Evolutionary conservation across 2,329 filamentous ascomycete species (phyloP).

Genomic region (Claviceps pusilla): DNA sequence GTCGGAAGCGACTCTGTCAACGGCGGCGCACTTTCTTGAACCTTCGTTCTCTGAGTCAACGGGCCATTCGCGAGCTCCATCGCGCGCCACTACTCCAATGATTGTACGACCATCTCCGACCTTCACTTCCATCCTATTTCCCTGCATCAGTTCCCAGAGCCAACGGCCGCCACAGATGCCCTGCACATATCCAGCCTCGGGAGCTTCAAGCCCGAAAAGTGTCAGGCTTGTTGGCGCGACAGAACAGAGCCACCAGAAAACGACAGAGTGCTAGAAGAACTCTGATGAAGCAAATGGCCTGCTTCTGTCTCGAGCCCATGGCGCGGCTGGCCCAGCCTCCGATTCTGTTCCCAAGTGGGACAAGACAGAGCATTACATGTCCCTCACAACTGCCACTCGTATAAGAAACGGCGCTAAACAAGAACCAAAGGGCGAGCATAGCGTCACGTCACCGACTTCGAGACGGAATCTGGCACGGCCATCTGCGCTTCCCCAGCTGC

Average conservation of each 20-base stretch:
- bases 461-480: conserved; percentile 52
- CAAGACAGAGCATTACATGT: conserved; percentile 21
- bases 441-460: conserved; percentile 30
- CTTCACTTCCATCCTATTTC: conserved; percentile 13
- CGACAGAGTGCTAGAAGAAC: conserved; percentile 17
- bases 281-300: conserved; percentile 8
- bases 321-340: background rate
- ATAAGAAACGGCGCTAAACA: conserved; percentile 34
- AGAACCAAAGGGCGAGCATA: conserved; percentile 35
- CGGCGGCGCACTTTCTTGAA: conserved; percentile 66
- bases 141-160: conserved; percentile 11
- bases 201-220: conserved; percentile 24
- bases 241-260: conserved; percentile 10
- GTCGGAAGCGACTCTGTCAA: conserved; percentile 64
- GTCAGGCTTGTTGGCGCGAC: conserved; percentile 27
- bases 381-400: conserved; percentile 29
- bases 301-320: background rate
- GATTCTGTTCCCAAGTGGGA: conserved; percentile 20
- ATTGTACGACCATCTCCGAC: conserved; percentile 36
- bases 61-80: conserved; percentile 41
- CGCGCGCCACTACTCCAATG: conserved; percentile 55
- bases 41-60: conserved; percentile 53
- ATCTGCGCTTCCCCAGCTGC: conserved; percentile 55
- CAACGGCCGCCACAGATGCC: conserved; percentile 7
- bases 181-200: conserved; percentile 17